phyloP scores from a whole-genome alignment of 192 early-diverging fungal species.

The Backusella macrospora region DNA sequence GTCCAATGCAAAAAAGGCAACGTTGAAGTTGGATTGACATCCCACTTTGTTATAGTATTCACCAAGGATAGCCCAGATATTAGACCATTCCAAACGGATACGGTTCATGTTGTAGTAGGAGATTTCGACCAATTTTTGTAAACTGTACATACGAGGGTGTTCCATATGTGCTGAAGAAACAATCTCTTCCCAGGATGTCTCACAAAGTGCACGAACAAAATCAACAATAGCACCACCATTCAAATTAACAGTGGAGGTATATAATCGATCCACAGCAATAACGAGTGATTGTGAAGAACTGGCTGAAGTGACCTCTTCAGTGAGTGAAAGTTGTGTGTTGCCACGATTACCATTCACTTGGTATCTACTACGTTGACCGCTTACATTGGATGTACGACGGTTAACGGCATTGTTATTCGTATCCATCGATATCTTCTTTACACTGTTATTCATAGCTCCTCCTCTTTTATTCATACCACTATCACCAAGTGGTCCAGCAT shows the following conservation, averaged over 20 bases:
- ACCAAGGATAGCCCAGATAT: conserved; percentile 84
- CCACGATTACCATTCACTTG: neutral
- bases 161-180: conserved; percentile 58
- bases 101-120: conserved; percentile 97
- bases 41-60: conserved; percentile 89
- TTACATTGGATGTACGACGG: conserved; percentile 24
- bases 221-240: conserved; percentile 85
- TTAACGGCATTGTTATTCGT: conserved; percentile 6
- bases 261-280: conserved; percentile 84
- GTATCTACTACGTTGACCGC: neutral
- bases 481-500: conserved; percentile 39
- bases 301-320: conserved; percentile 54
- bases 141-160: conserved; percentile 85
- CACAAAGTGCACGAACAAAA: conserved; percentile 85
- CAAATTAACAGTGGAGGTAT: conserved; percentile 76
- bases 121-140: conserved; percentile 96
- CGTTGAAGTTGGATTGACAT: conserved; percentile 78
- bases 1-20: conserved; percentile 90
- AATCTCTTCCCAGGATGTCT: conserved; percentile 89
- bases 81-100: conserved; percentile 94
- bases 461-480: conserved; percentile 24
- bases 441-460: neutral
- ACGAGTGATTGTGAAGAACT: conserved; percentile 72
- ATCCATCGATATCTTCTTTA: neutral
- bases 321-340: conserved; percentile 26